These are phyloP conservation scores for Metarhizium guizhouense DNA, from an alignment of 2,329 filamentous ascomycete species.

Conservation along the genomic window DNA sequence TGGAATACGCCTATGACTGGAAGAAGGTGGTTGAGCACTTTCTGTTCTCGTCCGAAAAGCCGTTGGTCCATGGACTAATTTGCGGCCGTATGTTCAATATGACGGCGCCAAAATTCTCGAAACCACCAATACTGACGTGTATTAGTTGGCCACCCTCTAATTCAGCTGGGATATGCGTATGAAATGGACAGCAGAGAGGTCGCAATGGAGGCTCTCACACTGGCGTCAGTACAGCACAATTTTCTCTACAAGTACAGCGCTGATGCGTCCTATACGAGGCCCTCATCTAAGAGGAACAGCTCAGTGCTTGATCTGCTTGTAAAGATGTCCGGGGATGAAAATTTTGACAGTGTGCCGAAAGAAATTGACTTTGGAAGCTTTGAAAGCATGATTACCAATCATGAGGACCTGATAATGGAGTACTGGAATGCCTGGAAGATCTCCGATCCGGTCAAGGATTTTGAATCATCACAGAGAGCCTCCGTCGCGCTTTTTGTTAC, in stretches of 20 bases:
- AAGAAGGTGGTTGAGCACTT: conserved; percentile 67
- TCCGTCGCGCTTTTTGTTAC: conserved; percentile 54
- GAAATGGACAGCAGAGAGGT: conserved; percentile 80
- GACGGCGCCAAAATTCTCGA: not conserved
- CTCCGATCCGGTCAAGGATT: conserved; percentile 60
- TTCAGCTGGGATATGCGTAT: conserved; percentile 89
- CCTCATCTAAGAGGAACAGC: conserved; percentile 48
- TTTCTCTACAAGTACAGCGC: conserved; percentile 62
- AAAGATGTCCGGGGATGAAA: conserved; percentile 58
- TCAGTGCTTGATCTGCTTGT: conserved; percentile 63
- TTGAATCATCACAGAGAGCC: conserved; percentile 59
- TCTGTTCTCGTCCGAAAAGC: conserved; percentile 63
- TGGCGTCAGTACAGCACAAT: conserved; percentile 52
- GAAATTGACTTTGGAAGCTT: conserved; percentile 54
- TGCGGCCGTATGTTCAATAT: conserved; percentile 54
- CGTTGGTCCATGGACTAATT: conserved; percentile 72
- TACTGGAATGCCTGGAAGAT: conserved; percentile 89
- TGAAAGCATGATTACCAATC: conserved; percentile 55
- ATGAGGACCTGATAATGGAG: conserved; percentile 64
- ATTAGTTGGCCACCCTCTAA: conserved; percentile 79
- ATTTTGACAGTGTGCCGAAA: conserved; percentile 59
- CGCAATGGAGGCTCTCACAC: conserved; percentile 76
- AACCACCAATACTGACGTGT: conserved; percentile 10
- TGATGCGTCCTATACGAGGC: conserved; percentile 59
- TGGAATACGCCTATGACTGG: conserved; percentile 72